Percentiles rank a stretch among this genome's conserved stretches.
These are phyloP conservation scores for Sanghuangporus baumii DNA, from an alignment of 1,284 basidiomycete species.

Conservation along the genomic window DNA sequence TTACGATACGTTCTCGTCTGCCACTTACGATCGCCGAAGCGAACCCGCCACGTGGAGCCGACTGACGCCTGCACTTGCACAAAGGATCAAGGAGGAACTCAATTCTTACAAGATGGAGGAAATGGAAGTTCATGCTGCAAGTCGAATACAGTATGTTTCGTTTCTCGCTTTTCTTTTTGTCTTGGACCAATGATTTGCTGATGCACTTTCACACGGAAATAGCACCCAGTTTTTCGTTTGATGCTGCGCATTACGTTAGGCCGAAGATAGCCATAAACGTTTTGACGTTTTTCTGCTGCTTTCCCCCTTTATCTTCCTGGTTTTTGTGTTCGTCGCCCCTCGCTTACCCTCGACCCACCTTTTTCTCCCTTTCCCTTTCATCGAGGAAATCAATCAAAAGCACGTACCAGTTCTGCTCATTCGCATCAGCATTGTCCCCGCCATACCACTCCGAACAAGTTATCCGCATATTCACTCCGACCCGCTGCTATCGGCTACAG, in stretches of 20 bases:
- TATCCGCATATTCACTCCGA: background rate
- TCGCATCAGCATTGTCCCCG: background rate
- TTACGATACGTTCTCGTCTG: conserved; percentile 90
- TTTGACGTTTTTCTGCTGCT: background rate
- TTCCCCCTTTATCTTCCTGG: background rate
- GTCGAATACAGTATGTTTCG: conserved; percentile 75
- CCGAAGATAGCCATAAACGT: background rate
- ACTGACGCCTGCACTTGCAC: conserved; percentile 89
- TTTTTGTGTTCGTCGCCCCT: background rate
- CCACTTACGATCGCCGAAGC: conserved; percentile 89
- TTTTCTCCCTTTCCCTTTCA: background rate
- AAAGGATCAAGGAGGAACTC: conserved; percentile 93
- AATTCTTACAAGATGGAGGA: conserved; percentile 98
- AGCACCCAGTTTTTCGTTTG: conserved; percentile 59
- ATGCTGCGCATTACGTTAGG: conserved; percentile 19
- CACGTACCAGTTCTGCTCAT: background rate
- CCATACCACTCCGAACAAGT: background rate
- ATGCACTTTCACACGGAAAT: conserved; percentile 9
- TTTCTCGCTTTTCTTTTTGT: conserved; percentile 9
- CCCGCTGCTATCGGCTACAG: background rate
- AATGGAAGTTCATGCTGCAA: conserved; percentile 92
- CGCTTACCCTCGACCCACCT: background rate
- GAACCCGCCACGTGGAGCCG: conserved; percentile 97
- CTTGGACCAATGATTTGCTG: conserved; percentile 1
- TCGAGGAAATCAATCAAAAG: background rate